Evolutionary conservation across 2,329 filamentous ascomycete genomes (phyloP), one percentile per base, ranked within the genome.

Genomic region (Beauveria medogensis): DNA sequence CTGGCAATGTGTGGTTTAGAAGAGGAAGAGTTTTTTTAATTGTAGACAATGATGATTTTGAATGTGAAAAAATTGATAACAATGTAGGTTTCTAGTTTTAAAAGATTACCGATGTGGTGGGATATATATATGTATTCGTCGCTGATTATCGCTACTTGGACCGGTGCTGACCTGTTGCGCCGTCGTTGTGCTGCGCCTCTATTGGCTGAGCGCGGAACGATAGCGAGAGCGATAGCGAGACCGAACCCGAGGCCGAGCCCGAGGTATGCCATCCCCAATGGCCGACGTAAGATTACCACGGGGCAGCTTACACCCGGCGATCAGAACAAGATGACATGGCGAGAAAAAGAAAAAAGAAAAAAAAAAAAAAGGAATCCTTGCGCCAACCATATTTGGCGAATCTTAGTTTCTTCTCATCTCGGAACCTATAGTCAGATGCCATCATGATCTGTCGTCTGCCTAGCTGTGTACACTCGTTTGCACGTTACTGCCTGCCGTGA

Each of bases 401-500:
- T 34, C 10, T 12, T 34, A 5, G 30, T 12, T 9, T 34, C 0
- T 12, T 12, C 10, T 34, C 9, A 34, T 34, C 30, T 34, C 3
- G 9, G 9, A 12, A 10, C 1, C 10, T 34, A 10, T 4, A 34
- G 30, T 34, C 9, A 12, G 30, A 34, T 34, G 3, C 30, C 30
- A 34, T 34, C 30, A 34, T 12, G 9, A 34, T 34, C 30, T 12
- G 30, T 3, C 30, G 12, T 34, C 30, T 34, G 30, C 30, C 30
- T 34, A 34, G 30, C 30, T 34, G 9, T 34, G 10, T 12, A 46
- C 43, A 28, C 37, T 18, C 20, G 40, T 26, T 6, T 20, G 37
- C n/a, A 40, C 16, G 30, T 57, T 14, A 26, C 43, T 57, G 55
- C 53, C 63, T 62, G 62, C 47, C 28, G 52, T 55, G 40, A 55